Percentiles rank a stretch among this genome's conserved stretches.
Evolutionary conservation across 352 stramenopile genomes (phyloP).

Genomic region (Stephanocyclus meneghinianus): DNA sequence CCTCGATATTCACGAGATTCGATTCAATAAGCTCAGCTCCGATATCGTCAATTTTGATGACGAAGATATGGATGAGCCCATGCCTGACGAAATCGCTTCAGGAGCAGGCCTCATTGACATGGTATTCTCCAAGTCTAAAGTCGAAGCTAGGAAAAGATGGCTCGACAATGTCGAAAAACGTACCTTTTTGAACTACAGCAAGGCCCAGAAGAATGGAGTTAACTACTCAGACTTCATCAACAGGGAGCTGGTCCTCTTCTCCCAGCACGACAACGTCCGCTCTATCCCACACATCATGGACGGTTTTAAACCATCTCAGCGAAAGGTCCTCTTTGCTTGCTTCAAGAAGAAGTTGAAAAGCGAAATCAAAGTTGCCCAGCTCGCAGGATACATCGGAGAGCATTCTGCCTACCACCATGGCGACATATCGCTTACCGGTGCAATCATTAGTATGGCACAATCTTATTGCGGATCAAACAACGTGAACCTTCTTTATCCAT

Average conservation of each 20-base stretch:
- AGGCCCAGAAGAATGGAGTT: conserved; percentile 81
- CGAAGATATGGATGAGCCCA: conserved; percentile 44
- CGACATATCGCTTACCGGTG: conserved; percentile 94
- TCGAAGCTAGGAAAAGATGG: conserved; percentile 95
- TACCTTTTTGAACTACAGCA: conserved; percentile 91
- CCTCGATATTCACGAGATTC: conserved; percentile 91
- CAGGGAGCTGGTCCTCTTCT: conserved; percentile 98
- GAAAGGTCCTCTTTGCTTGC: conserved; percentile 96
- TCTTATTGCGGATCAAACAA: conserved; percentile 98
- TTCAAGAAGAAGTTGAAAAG: conserved; percentile 97
- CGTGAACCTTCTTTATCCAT: conserved; percentile 94
- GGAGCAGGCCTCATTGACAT: conserved; percentile 96
- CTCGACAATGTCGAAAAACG: conserved; percentile 88
- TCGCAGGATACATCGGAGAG: conserved; percentile 95
- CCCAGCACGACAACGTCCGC: conserved; percentile 92
- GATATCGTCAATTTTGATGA: conserved; percentile 40
- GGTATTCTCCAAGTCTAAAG: conserved; percentile 96
- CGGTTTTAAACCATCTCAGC: conserved; percentile 96
- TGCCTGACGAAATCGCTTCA: conserved; percentile 47
- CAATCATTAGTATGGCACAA: conserved; percentile 98
- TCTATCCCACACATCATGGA: conserved; percentile 96
- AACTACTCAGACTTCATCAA: conserved; percentile 98
- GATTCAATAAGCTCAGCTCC: conserved; percentile 79
- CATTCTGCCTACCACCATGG: conserved; percentile 98
- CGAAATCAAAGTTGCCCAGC: conserved; percentile 99